These are phyloP conservation scores for Rhodotorula sp. DNA, from an alignment of 1,284 basidiomycete genomes.

Conservation along the genomic window DNA sequence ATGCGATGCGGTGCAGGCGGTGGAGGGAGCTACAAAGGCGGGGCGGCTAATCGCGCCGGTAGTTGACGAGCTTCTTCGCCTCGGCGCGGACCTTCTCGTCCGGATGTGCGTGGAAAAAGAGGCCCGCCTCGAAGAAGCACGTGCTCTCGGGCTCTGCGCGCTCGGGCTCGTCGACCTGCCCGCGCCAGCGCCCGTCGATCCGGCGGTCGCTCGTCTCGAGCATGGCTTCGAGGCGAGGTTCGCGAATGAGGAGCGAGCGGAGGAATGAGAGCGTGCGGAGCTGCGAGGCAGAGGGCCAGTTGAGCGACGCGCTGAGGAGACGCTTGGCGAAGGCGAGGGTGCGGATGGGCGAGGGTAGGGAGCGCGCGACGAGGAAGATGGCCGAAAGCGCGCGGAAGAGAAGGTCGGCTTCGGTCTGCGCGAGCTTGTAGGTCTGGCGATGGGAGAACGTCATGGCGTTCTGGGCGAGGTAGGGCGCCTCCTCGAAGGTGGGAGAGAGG, in stretches of 20 bases:
- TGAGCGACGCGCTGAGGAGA: slow-evolving; percentile 72
- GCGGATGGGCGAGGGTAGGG: slow-evolving; percentile 63
- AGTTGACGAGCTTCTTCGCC: slow-evolving; percentile 55
- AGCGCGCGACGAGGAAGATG: slow-evolving; percentile 66
- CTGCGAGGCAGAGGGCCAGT: slow-evolving; percentile 70
- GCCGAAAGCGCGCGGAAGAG: slow-evolving; percentile 81
- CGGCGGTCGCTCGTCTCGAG: slow-evolving; percentile 78
- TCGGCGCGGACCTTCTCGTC: slow-evolving; percentile 63
- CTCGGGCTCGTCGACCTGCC: slow-evolving; percentile 39
- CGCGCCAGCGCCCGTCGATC: slow-evolving; percentile 40
- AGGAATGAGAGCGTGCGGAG: slow-evolving; percentile 73
- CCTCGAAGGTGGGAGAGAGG: slow-evolving; percentile 56
- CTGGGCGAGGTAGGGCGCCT: slow-evolving; percentile 44
- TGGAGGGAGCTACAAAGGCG: background rate
- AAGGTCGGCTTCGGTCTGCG: slow-evolving; percentile 58
- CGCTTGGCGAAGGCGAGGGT: slow-evolving; percentile 92
- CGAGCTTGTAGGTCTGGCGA: slow-evolving; percentile 40
- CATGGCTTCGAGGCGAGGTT: slow-evolving; percentile 77
- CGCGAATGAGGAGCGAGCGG: slow-evolving; percentile 67
- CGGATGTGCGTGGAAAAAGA: slow-evolving; percentile 59
- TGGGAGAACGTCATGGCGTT: slow-evolving; percentile 30
- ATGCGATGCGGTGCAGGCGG: background rate
- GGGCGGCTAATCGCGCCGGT: slow-evolving; percentile 5
- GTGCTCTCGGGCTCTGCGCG: slow-evolving; percentile 41
- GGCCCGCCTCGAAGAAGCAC: slow-evolving; percentile 48